phyloP scores from a whole-genome alignment of 73 alveolate genomes.

The Paramecium octaurelia region DNA sequence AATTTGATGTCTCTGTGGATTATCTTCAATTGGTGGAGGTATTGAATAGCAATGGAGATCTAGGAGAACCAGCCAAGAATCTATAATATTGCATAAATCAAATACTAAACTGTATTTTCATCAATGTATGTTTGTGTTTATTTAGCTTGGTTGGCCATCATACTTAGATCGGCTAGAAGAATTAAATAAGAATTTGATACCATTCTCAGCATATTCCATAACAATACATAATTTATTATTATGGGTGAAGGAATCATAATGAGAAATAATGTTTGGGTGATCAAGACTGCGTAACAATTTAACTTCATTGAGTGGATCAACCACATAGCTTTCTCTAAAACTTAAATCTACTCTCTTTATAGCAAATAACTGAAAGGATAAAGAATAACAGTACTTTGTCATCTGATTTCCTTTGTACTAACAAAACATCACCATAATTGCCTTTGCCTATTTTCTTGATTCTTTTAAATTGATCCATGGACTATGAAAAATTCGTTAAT shows the following conservation, averaged over 20 bases:
- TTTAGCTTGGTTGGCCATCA: not conserved
- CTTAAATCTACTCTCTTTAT: slow-evolving; percentile 69
- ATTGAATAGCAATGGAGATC: slow-evolving; percentile 72
- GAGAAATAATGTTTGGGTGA: slow-evolving; percentile 65
- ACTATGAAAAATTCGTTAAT: slow-evolving; percentile 27
- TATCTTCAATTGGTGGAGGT: slow-evolving; percentile 71
- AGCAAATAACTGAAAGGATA: slow-evolving; percentile 49
- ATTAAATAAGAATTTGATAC: not conserved
- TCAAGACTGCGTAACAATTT: slow-evolving; percentile 51
- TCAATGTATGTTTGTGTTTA: not conserved
- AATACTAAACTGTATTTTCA: slow-evolving; percentile 48
- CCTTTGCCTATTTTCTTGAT: slow-evolving; percentile 69
- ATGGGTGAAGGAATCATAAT: slow-evolving; percentile 63
- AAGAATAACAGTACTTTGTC: slow-evolving; percentile 12
- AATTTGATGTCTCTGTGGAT: slow-evolving; percentile 74
- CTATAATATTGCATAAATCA: slow-evolving; percentile 25
- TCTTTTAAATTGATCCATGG: slow-evolving; percentile 64
- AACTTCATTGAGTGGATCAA: slow-evolving; percentile 36
- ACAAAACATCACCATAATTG: slow-evolving; percentile 69
- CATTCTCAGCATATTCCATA: slow-evolving; percentile 72
- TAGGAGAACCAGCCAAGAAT: slow-evolving; percentile 74
- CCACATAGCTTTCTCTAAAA: slow-evolving; percentile 20
- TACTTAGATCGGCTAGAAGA: slow-evolving; percentile 57
- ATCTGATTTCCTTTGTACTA: slow-evolving; percentile 58
- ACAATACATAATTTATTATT: slow-evolving; percentile 67